These are phyloP conservation scores for Neurospora sp. DNA, from an alignment of 495 filamentous ascomycete species.

Conservation along the genomic window DNA sequence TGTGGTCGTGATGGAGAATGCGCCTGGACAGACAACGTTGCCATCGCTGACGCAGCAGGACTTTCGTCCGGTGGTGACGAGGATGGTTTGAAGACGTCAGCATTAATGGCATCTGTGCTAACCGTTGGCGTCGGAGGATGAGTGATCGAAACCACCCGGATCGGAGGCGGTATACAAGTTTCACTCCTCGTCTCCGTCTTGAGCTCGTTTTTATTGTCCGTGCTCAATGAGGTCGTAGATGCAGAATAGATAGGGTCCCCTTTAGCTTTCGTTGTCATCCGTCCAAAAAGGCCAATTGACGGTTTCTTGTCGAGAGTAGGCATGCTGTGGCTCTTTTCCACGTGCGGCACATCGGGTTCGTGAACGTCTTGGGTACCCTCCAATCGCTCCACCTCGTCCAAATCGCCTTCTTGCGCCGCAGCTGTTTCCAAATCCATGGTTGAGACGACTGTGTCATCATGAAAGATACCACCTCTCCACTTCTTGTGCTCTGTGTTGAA, in stretches of 20 bases:
- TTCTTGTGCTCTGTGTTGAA: constrained; percentile 62
- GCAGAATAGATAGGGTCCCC: constrained; percentile 12
- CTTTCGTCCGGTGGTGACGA: constrained; percentile 42
- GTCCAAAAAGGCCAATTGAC: constrained; percentile 29
- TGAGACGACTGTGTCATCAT: constrained; percentile 36
- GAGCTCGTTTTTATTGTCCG: constrained; percentile 20
- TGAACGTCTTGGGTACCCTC: constrained; percentile 18
- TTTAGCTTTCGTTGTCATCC: constrained; percentile 27
- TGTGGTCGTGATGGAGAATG: constrained; percentile 43
- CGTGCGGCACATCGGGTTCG: constrained; percentile 32
- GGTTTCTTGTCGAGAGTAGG: constrained; percentile 16
- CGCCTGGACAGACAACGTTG: constrained; percentile 53
- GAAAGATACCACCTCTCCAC: constrained; percentile 86
- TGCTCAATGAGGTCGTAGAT: constrained; percentile 28
- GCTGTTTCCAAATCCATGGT: constrained; percentile 33
- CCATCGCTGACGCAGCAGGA: constrained; percentile 51
- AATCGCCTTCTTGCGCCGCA: constrained; percentile 48
- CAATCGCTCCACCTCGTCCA: constrained; percentile 36
- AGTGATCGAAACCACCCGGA: constrained; percentile 49
- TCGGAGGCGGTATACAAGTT: constrained; percentile 23
- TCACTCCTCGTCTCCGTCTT: constrained; percentile 18
- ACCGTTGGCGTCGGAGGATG: constrained; percentile 53
- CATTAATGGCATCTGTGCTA: constrained; percentile 49
- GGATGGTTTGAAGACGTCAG: constrained; percentile 42
- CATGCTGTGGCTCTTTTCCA: constrained; percentile 52